Percentiles rank a stretch among this genome's conserved stretches.
These are phyloP conservation scores for Acanthamoeba polyphaga DNA, from an alignment of 208 protist species.

Conservation along the genomic window DNA sequence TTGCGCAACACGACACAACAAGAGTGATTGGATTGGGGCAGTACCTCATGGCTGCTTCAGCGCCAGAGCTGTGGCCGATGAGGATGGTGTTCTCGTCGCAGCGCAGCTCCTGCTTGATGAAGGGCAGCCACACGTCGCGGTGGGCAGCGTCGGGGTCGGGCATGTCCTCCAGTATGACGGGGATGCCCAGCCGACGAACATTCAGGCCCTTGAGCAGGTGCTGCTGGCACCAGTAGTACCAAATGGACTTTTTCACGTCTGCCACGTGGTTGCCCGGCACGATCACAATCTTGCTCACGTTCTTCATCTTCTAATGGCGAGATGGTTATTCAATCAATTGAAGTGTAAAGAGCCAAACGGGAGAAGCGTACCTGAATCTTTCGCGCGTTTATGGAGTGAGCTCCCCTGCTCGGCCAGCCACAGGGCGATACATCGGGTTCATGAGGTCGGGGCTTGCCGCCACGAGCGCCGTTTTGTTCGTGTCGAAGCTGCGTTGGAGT, in stretches of 20 bases:
- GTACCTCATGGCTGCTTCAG: conserved; percentile 2
- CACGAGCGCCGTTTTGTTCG: too few relatives aligned
- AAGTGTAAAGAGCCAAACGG: too few relatives aligned
- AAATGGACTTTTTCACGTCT: background rate
- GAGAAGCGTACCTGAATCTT: too few relatives aligned
- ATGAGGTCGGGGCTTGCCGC: too few relatives aligned
- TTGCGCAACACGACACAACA: background rate
- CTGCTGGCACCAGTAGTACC: background rate
- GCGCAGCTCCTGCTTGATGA: conserved; percentile 24
- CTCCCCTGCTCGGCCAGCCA: too few relatives aligned
- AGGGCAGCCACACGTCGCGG: conserved; percentile 35
- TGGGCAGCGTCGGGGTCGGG: background rate
- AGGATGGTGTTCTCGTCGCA: conserved; percentile 25
- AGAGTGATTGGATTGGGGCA: background rate
- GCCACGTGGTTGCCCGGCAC: background rate
- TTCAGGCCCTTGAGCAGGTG: background rate
- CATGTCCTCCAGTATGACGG: conserved; percentile 16
- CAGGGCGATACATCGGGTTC: too few relatives aligned
- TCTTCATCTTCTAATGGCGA: background rate
- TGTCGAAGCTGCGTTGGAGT: too few relatives aligned
- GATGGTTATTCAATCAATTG: too few relatives aligned
- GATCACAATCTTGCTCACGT: conserved; percentile 21
- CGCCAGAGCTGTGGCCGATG: conserved; percentile 30
- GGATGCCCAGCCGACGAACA: background rate
- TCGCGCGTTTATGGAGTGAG: too few relatives aligned